Base-by-base conservation (phyloP, 2,329 filamentous ascomycete species). In the Sarocladiaceae sp. region DNA sequence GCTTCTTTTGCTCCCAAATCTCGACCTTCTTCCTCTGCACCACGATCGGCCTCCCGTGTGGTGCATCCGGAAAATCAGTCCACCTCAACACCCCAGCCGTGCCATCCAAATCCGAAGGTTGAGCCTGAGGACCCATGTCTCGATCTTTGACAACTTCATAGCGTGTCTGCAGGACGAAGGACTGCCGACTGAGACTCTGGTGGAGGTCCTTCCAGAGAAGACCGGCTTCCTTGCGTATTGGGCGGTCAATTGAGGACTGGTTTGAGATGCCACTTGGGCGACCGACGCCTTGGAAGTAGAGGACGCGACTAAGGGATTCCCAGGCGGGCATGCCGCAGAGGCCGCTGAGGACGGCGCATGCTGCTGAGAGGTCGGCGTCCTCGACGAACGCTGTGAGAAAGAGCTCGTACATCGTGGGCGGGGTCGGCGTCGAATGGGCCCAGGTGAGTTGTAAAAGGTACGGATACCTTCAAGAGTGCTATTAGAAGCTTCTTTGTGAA, bases 1-100 rank as follows among this genome's bases (percentile, higher is more conserved):
- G 60, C 46, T 72, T 74, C 49, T 65, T 72, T 57, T 79, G 75
- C 1, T 76, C 71, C 58, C 75, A 73, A n/a, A 83, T 74, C 57
- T 83, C 80, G 6, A 82, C 69, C 63, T 76, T 78, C 60, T 78
- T 80, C 35, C 79, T 71, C 60, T 80, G 75, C 10, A 71, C 77
- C 29, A 81, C 63, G 47, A 69, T 29, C 11, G 75, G 71, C n/a
- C 71, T 68, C 12, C 69, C 70, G 22, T 70, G 70, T 1, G 74
- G 68, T 15, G 81, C 80, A 55, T 85, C 82, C 1, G 83, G 82
- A 40, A 84, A 71, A 57, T 85, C 82, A 5, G 71, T 76, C 79
- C 80, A 86, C 40, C 76, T 69, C 53, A 86, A 62, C 3, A 76
- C 73, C 17, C 78, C 80, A 0, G 68, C 67, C 1, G 66, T 62